Conservation (phyloP, 1,139 yeast genomes). For the Taphrina pruni region DNA sequence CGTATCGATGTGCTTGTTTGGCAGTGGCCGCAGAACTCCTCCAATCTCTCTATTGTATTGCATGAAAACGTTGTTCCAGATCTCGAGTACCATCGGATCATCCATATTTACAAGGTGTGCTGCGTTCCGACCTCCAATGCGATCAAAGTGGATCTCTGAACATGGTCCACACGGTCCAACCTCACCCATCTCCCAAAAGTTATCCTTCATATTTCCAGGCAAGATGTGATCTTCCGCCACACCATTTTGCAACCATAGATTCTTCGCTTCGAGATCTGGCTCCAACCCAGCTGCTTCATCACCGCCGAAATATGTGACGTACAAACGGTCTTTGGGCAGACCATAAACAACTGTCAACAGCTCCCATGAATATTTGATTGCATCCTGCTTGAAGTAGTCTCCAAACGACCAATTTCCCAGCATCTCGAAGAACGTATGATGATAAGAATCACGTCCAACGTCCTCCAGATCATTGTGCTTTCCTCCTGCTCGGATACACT, state of each 20-base stretch:
- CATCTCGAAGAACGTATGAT: conserved; percentile 98
- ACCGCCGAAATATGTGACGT: conserved; percentile 96
- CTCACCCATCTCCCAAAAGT: conserved; percentile 99
- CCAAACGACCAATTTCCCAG: conserved; percentile 99
- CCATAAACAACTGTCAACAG: conserved; percentile 83
- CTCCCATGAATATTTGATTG: conserved; percentile 88
- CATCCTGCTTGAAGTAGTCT: conserved; percentile 94
- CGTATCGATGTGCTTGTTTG: conserved; percentile 94
- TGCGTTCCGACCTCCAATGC: conserved; percentile 98
- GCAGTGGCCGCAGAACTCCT: conserved; percentile 78
- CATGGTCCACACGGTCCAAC: conserved; percentile 99
- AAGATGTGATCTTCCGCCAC: conserved; percentile 89
- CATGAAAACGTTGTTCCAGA: conserved; percentile 97
- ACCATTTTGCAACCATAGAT: conserved; percentile 84
- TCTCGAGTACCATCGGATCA: conserved; percentile 95
- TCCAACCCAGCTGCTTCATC: conserved; percentile 80
- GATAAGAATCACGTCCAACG: conserved; percentile 91
- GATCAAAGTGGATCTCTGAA: conserved; percentile 94
- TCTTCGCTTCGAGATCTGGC: conserved; percentile 92
- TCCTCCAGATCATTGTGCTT: conserved; percentile 98
- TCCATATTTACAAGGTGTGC: conserved; percentile 87
- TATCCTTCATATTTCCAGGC: conserved; percentile 88
- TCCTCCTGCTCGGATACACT: conserved; percentile 99
- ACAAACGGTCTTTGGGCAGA: conserved; percentile 75
- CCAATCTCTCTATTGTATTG: conserved; percentile 94